Evolutionary conservation across 1,284 basidiomycete species (phyloP).

Genomic region (Naganishia albida): DNA sequence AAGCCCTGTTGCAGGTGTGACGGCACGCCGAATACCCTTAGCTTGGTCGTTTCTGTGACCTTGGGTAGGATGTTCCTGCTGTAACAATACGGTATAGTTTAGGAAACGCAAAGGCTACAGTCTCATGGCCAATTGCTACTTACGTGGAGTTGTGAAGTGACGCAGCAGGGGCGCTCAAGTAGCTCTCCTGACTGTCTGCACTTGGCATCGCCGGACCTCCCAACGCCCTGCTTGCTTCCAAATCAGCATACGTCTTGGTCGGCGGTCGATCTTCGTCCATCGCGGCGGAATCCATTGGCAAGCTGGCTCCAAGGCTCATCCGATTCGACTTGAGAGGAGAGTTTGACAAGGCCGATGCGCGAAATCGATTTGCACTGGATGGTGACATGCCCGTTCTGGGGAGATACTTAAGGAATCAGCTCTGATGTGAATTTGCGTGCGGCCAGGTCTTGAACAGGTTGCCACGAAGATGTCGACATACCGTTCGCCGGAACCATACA

Average conservation of each 20-base stretch:
- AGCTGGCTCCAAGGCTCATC: conserved; percentile 22
- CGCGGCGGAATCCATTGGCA: conserved; percentile 14
- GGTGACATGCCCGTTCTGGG: conserved; percentile 30
- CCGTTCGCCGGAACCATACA: conserved; percentile 31
- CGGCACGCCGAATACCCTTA: conserved; percentile 20
- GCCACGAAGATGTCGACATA: not conserved
- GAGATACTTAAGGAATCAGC: not conserved
- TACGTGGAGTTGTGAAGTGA: conserved; percentile 13
- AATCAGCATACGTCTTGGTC: conserved; percentile 27
- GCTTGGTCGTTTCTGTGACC: conserved; percentile 14
- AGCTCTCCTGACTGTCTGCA: conserved; percentile 2
- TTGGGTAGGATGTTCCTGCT: conserved; percentile 17
- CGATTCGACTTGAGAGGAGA: conserved; percentile 21
- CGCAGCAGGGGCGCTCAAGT: not conserved
- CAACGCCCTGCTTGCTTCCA: conserved; percentile 24
- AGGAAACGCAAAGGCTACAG: not conserved
- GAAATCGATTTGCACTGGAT: conserved; percentile 22
- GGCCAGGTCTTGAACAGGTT: no score
- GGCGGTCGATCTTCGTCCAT: conserved; percentile 33
- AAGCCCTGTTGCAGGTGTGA: conserved; percentile 18
- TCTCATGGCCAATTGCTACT: not conserved
- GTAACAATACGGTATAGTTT: not conserved
- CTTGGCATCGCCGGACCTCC: not conserved
- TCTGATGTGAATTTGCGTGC: not conserved
- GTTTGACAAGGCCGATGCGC: conserved; percentile 17